Evolutionary conservation across 768 basidiomycete genomes (phyloP).

Genomic region (Termitomyces sp.): DNA sequence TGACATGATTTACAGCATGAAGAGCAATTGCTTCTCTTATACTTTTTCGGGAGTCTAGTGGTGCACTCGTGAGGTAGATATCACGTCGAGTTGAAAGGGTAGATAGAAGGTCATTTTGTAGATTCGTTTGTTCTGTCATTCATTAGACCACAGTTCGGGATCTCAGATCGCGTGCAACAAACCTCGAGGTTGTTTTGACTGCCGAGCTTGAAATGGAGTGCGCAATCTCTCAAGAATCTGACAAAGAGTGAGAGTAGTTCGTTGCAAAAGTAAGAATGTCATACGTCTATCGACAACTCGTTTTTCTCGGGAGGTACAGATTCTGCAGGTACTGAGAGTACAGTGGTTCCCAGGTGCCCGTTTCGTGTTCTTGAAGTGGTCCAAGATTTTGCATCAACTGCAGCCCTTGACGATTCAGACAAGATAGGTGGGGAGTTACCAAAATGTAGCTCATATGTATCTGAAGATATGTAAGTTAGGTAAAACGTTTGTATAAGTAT

Average conservation of each 20-base stretch:
- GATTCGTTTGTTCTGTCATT: conserved; percentile 42
- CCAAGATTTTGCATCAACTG: conserved; percentile 63
- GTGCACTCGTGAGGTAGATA: conserved; percentile 66
- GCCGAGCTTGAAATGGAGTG: conserved; percentile 52
- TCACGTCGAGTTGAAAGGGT: conserved; percentile 70
- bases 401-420: conserved; percentile 45
- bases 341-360: conserved; percentile 58
- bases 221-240: conserved; percentile 61
- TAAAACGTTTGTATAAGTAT: not conserved
- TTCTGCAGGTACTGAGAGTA: conserved; percentile 48
- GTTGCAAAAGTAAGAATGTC: not conserved
- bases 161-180: conserved; percentile 11
- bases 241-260: not conserved
- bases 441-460: conserved; percentile 75
- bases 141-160: not conserved
- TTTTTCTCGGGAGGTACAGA: conserved; percentile 27
- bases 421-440: conserved; percentile 56
- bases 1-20: conserved; percentile 86
- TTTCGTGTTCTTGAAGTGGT: conserved; percentile 42
- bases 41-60: conserved; percentile 60
- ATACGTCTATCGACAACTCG: conserved; percentile 33
- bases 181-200: conserved; percentile 56
- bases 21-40: conserved; percentile 71
- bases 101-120: conserved; percentile 71
- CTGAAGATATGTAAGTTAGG: conserved; percentile 16